Base-by-base conservation (phyloP, 2,329 filamentous ascomycete species). In the Rutstroemia sp. region DNA sequence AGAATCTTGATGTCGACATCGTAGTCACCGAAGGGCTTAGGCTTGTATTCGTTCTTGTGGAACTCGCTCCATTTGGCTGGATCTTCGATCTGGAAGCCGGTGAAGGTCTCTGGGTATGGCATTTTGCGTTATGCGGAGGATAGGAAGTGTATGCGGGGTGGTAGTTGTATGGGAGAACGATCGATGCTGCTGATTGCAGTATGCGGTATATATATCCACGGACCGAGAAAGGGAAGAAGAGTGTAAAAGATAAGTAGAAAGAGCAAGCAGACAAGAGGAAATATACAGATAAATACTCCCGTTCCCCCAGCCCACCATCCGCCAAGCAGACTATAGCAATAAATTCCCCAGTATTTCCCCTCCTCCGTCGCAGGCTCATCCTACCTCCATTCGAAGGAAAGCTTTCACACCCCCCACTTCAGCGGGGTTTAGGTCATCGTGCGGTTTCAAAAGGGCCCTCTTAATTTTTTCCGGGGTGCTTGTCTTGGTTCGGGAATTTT, bases 1-100 rank as follows among this genome's bases (percentile, higher is more conserved):
- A 91, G 85, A 66, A 96, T 86, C 77, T 92, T 87, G 73, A 96
- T 82, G 70, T 95, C 90, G 66, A 96, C 83, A 69, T 96, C 90
- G 72, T 89, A 81, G 70, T 92, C 88, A 62, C 86, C 89, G 70
- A 95, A 95, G 18, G 88, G 87, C 76, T 95, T 94, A 58, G 92
- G 84, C 65, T 85, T 81, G 76, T 90, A 90, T 76, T 92, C 67
- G 30, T 67, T 67, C 58, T 68, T 66, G 45, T 68, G 64, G 56
- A 70, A 69, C 12, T 68, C 67, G 2, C 62, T 66, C 63, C 64
- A 68, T 47, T 65, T 62, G 34, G 63, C 58, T 1, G 68, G 64
- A 49, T 65, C 63, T 30, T 65, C 61, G 66, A 83, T 78, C 72
- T 83, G 79, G 73, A 84, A 85, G 61, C 81, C 80, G 57, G 74